Percentiles rank a stretch among this genome's conserved stretches.
phyloP scores from a whole-genome alignment of 768 basidiomycete genomes.

The Lentinula lateritia region DNA sequence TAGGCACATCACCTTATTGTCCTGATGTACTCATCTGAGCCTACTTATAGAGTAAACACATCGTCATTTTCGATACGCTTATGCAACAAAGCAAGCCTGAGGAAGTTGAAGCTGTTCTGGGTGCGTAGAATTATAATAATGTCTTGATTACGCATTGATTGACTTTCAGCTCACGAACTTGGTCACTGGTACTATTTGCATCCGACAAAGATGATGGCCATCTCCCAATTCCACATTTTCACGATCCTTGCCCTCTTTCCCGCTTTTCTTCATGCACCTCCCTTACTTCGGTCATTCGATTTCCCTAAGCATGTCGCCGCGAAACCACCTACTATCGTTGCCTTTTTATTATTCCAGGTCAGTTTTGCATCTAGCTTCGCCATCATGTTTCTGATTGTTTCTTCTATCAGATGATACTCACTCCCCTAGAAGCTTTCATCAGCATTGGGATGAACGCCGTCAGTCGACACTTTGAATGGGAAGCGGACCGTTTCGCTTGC shows the following conservation, averaged over 20 bases:
- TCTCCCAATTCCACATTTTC: conserved; percentile 87
- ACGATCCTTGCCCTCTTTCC: conserved; percentile 82
- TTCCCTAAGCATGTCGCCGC: conserved; percentile 63
- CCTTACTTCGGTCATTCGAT: conserved; percentile 75
- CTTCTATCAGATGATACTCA: conserved; percentile 61
- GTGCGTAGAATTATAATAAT: conserved; percentile 16
- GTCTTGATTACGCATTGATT: background rate
- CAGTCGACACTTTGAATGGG: conserved; percentile 84
- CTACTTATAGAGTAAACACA: conserved; percentile 70
- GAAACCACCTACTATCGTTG: conserved; percentile 73
- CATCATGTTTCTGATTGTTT: background rate
- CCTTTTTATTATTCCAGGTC: conserved; percentile 83
- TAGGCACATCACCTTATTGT: conserved; percentile 1
- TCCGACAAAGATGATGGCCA: conserved; percentile 80
- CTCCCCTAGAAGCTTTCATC: conserved; percentile 72
- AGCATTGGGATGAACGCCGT: conserved; percentile 74
- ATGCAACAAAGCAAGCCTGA: conserved; percentile 87
- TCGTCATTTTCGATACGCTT: conserved; percentile 96
- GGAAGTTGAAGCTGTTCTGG: conserved; percentile 95
- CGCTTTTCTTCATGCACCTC: conserved; percentile 80
- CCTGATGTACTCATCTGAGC: background rate
- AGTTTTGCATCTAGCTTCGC: background rate
- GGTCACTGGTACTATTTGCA: conserved; percentile 96
- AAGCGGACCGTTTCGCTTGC: conserved; percentile 86
- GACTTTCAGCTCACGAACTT: conserved; percentile 76